Evolutionary conservation across 805 yeast genomes (phyloP).

Genomic region (Wickerhamomyces sydowiorum): DNA sequence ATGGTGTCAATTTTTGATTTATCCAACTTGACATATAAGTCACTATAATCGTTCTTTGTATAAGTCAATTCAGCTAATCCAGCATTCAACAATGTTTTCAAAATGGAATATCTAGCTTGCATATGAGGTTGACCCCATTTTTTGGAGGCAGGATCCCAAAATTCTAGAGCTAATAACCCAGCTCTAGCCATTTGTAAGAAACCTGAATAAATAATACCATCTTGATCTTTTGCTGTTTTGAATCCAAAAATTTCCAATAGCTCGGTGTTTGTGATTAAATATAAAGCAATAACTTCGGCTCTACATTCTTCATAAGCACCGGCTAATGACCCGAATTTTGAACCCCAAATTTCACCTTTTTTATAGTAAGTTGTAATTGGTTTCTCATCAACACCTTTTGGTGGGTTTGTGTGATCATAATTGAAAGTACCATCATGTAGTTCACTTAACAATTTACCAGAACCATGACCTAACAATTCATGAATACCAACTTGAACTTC

Average conservation of each 20-base stretch:
- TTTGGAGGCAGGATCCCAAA: constrained; percentile 74
- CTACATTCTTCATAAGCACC: constrained; percentile 92
- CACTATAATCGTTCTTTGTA: constrained; percentile 44
- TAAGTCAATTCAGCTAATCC: constrained; percentile 51
- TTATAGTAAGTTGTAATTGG: constrained; percentile 68
- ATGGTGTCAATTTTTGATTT: constrained; percentile 54
- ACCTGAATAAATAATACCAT: constrained; percentile 59
- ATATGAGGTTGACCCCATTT: constrained; percentile 96
- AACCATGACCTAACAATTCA: constrained; percentile 87
- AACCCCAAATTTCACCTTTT: constrained; percentile 87
- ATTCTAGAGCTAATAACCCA: constrained; percentile 76
- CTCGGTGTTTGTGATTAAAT: constrained; percentile 61
- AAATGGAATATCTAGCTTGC: constrained; percentile 86
- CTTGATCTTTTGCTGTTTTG: constrained; percentile 48
- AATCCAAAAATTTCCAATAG: constrained; percentile 73
- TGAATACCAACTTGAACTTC: constrained; percentile 94
- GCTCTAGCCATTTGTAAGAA: constrained; percentile 84
- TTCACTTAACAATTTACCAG: constrained; percentile 72
- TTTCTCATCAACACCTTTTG: constrained; percentile 51
- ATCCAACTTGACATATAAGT: constrained; percentile 56
- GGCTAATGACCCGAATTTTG: constrained; percentile 72
- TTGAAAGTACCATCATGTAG: constrained; percentile 60
- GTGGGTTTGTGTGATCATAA: constrained; percentile 61
- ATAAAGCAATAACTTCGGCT: constrained; percentile 87
- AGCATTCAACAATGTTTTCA: constrained; percentile 67